These are phyloP conservation scores for Ceratocystis variospora DNA, from an alignment of 2,329 filamentous ascomycete species.

Conservation along the genomic window DNA sequence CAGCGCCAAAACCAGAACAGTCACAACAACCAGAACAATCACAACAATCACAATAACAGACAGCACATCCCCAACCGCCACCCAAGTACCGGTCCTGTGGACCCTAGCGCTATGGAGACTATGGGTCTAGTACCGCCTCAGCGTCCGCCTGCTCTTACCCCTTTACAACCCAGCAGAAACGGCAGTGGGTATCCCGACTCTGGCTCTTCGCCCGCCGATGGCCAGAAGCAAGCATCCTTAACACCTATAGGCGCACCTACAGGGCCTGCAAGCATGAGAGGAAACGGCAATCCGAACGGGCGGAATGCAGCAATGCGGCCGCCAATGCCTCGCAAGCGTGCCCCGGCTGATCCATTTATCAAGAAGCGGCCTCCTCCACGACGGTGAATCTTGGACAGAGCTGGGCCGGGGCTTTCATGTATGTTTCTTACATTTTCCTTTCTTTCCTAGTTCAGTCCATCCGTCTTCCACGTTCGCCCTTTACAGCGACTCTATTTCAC, in stretches of 20 bases:
- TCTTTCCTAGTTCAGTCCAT: not conserved
- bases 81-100: constrained; percentile 22
- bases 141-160: constrained; percentile 27
- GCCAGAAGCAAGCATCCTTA: constrained; percentile 6
- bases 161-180: constrained; percentile 15
- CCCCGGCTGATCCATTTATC: constrained; percentile 34
- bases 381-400: not conserved
- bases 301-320: not conserved
- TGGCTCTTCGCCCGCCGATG: not conserved
- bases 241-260: constrained; percentile 22
- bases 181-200: not conserved
- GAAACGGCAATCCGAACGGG: not conserved
- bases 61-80: not conserved
- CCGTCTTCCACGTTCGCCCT: not conserved
- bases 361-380: constrained; percentile 26
- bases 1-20: constrained; percentile 19
- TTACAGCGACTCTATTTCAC: not conserved
- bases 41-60: not conserved
- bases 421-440: no score
- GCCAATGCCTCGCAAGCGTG: constrained; percentile 28
- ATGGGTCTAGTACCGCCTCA: constrained; percentile 36
- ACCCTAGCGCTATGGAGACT: constrained; percentile 40
- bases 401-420: not conserved
- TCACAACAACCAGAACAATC: not conserved
- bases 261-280: not conserved